Evolutionary conservation across 208 protist genomes (phyloP), one percentile per base, ranked within the genome.

Genomic region (Acanthamoeba sp.): DNA sequence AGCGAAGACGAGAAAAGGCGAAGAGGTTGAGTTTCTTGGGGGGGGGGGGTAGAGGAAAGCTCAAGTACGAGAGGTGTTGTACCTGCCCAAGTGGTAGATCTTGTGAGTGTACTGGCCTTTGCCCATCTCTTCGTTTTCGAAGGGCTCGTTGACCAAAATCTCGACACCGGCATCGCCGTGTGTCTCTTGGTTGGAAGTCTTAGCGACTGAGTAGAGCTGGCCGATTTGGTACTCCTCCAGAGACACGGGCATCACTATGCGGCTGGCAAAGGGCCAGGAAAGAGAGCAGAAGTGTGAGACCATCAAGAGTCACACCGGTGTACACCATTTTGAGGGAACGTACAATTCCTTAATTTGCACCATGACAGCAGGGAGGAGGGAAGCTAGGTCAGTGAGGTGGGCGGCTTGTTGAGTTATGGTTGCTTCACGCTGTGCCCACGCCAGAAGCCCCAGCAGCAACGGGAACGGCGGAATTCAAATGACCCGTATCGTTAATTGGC

Each of bases 51-150:
- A 48, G 73, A n/a, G n/a, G n/a, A n/a, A n/a, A n/a, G n/a, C n/a
- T n/a, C n/a, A n/a, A n/a, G n/a, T n/a, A n/a, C 34, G 10, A 29
- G n/a, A 10, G 82, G 76, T 76, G 45, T 92, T 93, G 78, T 90
- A 82, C 42, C 73, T 94, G n/a, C 42, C 93, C 12, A 98, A 64
- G 84, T 97, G 95, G 82, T 97, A 97, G 29, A 96, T 96, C 88
- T 98, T 98, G 62, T 97, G 95, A 20, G 97, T 98, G 59, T 97
- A 98, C 93, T 98, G 97, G 16, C 97, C 97, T 87, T 95, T 96
- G 42, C 93, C 89, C 36, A 66, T n/a, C 22, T 92, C 88, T 42
- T 97, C 96, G 78, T 97, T 73, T 18, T 96, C 95, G 84, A 95
- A 98, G 66, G 97, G 97, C 94, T 98, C 96, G 87, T 98, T 98